A percentile compares a stretch with the other conserved stretches of the same genome.
Conservation (phyloP, 208 protist species). For the Borovskyia barvae region DNA sequence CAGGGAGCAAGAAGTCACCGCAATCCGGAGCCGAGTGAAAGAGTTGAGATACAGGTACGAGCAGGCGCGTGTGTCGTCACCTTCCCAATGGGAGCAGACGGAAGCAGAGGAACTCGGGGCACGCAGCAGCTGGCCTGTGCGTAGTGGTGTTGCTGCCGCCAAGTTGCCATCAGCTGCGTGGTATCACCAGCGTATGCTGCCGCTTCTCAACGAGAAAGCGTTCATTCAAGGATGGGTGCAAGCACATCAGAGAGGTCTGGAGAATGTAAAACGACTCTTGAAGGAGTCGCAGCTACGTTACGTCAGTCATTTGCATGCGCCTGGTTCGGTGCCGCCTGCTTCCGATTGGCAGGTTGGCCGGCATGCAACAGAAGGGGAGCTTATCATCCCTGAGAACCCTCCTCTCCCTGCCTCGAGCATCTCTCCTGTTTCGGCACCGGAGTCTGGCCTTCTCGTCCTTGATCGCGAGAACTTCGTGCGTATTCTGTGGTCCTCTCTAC, state of each 20-base stretch:
- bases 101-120: too few relatives aligned
- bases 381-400: neutral
- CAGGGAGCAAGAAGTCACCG: neutral
- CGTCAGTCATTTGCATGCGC: slow-evolving; percentile 4
- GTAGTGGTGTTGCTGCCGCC: neutral
- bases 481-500: slow-evolving; percentile 35
- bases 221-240: neutral
- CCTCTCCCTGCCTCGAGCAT: neutral
- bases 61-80: too few relatives aligned
- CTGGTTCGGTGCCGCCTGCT: too few relatives aligned
- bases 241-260: neutral
- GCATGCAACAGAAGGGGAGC: too few relatives aligned
- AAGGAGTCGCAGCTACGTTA: slow-evolving; percentile 7
- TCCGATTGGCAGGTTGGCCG: too few relatives aligned
- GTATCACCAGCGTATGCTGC: slow-evolving; percentile 2
- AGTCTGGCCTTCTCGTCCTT: slow-evolving; percentile 19
- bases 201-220: slow-evolving; percentile 1
- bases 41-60: too few relatives aligned
- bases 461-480: slow-evolving; percentile 27
- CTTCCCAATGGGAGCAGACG: too few relatives aligned
- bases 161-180: neutral
- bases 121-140: neutral
- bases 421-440: neutral
- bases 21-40: neutral
- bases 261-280: slow-evolving; percentile 1